A percentile compares a stretch with the other conserved stretches of the same genome.
Conservation (phyloP, 768 basidiomycete species). For the Rhodotorula graminis region DNA sequence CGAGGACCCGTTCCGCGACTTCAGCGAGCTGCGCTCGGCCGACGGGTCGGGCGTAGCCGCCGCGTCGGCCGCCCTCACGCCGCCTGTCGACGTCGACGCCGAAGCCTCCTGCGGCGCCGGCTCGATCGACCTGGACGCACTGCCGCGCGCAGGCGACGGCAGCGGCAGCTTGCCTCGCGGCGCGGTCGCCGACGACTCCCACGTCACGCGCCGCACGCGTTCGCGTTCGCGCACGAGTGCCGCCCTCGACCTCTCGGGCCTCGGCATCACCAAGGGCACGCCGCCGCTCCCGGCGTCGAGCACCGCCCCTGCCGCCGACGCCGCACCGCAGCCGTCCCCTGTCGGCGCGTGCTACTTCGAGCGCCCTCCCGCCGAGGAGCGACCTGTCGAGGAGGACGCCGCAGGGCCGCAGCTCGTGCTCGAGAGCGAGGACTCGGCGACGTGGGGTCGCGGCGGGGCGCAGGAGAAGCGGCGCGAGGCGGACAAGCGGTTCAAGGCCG, state of each 20-base stretch:
- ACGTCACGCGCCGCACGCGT: too few species aligned
- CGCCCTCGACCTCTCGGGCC: slow-evolving; percentile 13
- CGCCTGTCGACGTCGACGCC: too few species aligned
- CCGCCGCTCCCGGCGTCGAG: background rate
- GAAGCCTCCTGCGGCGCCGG: background rate
- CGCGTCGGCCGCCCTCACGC: background rate
- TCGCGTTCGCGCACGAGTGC: background rate
- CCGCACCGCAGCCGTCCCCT: background rate
- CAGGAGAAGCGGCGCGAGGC: slow-evolving; percentile 51
- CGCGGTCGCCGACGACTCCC: background rate
- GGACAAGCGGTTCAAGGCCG: background rate
- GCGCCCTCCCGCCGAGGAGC: slow-evolving; percentile 44
- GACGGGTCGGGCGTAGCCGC: background rate
- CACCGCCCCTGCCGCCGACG: background rate
- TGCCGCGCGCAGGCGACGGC: slow-evolving; percentile 21
- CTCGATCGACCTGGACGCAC: slow-evolving; percentile 2
- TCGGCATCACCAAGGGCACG: slow-evolving; percentile 36
- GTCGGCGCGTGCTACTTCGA: slow-evolving; percentile 18
- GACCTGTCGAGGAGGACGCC: background rate
- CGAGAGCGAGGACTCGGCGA: slow-evolving; percentile 44
- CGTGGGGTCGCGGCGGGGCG: slow-evolving; percentile 48
- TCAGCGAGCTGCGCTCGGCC: slow-evolving; percentile 13
- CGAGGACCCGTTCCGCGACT: slow-evolving; percentile 32
- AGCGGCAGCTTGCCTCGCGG: background rate
- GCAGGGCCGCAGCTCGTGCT: slow-evolving; percentile 42